Evolutionary conservation across 1,139 yeast species (phyloP).

Genomic region (Yamadazyma friedrichii): DNA sequence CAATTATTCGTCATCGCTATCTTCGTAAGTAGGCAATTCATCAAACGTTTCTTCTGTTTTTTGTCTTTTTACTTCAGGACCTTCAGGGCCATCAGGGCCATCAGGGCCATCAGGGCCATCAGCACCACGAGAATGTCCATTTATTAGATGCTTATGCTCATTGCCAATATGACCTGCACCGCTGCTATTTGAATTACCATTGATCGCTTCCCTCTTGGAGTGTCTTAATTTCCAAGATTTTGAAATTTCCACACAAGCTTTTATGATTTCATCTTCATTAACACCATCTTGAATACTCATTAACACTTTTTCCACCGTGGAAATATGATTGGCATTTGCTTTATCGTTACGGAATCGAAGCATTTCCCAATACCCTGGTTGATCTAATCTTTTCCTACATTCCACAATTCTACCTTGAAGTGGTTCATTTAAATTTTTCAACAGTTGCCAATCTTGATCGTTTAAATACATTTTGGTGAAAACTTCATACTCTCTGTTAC

Average conservation of each 20-base stretch:
- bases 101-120: neutral
- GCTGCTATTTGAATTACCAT: neutral
- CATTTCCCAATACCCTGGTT: slow-evolving; percentile 71
- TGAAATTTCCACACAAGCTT: slow-evolving; percentile 34
- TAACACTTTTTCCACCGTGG: slow-evolving; percentile 78
- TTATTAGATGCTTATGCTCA: neutral
- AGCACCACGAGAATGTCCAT: neutral
- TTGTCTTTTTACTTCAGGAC: slow-evolving; percentile 4
- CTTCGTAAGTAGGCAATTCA: slow-evolving; percentile 44
- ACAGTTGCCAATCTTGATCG: slow-evolving; percentile 78
- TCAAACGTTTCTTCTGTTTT: slow-evolving; percentile 17
- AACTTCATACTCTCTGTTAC: slow-evolving; percentile 62
- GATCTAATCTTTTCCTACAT: slow-evolving; percentile 58
- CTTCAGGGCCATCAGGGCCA: neutral
- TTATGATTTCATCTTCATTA: slow-evolving; percentile 67
- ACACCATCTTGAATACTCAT: slow-evolving; percentile 88
- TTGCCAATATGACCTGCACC: too few relatives aligned
- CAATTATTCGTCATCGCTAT: slow-evolving; percentile 34
- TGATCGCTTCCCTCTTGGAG: slow-evolving; percentile 20
- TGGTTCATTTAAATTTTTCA: slow-evolving; percentile 73
- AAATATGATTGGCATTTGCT: slow-evolving; percentile 76
- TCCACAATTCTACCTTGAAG: slow-evolving; percentile 90
- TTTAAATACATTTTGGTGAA: slow-evolving; percentile 63
- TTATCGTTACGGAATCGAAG: slow-evolving; percentile 93
- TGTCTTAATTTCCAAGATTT: slow-evolving; percentile 38